These are phyloP conservation scores for Pseudopyrenochaeta lycopersici DNA, from an alignment of 2,329 filamentous ascomycete genomes.

Conservation along the genomic window DNA sequence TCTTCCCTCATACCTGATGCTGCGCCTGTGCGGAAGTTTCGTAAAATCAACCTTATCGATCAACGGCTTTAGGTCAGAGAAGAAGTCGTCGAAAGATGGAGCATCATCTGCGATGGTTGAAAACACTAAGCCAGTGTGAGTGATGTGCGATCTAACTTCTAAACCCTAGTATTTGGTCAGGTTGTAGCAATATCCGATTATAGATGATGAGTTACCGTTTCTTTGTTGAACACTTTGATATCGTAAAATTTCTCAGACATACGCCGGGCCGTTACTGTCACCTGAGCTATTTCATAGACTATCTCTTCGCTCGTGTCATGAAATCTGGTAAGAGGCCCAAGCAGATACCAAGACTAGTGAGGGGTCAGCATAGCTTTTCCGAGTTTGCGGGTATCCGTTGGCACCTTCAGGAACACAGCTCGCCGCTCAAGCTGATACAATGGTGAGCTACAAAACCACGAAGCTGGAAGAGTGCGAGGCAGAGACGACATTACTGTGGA, in stretches of 20 bases:
- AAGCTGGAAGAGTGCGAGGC: conserved; percentile 60
- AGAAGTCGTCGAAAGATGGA: conserved; percentile 62
- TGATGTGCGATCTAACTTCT: conserved; percentile 53
- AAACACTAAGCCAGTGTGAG: conserved; percentile 63
- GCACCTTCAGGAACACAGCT: conserved; percentile 60
- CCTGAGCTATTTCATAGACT: conserved; percentile 61
- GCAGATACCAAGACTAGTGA: conserved; percentile 60
- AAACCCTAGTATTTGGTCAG: conserved; percentile 31
- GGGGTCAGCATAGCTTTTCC: neutral
- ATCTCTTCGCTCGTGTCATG: conserved; percentile 52
- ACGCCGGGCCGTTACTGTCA: conserved; percentile 52
- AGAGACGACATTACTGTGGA: conserved; percentile 23
- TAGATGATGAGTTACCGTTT: conserved; percentile 37
- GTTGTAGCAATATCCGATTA: neutral
- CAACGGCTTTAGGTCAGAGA: conserved; percentile 60
- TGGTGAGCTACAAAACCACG: conserved; percentile 60
- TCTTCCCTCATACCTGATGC: conserved; percentile 63
- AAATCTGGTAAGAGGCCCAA: conserved; percentile 63
- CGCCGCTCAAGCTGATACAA: conserved; percentile 61
- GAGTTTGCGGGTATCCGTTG: no score
- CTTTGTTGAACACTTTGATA: conserved; percentile 50
- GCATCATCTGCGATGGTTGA: conserved; percentile 59
- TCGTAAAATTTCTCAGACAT: conserved; percentile 45
- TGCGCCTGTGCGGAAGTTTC: conserved; percentile 60
- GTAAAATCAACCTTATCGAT: conserved; percentile 64